A percentile compares a stretch with the other conserved stretches of the same genome.
Conservation (phyloP, 495 filamentous ascomycete genomes). For the Aspergillus diversus region DNA sequence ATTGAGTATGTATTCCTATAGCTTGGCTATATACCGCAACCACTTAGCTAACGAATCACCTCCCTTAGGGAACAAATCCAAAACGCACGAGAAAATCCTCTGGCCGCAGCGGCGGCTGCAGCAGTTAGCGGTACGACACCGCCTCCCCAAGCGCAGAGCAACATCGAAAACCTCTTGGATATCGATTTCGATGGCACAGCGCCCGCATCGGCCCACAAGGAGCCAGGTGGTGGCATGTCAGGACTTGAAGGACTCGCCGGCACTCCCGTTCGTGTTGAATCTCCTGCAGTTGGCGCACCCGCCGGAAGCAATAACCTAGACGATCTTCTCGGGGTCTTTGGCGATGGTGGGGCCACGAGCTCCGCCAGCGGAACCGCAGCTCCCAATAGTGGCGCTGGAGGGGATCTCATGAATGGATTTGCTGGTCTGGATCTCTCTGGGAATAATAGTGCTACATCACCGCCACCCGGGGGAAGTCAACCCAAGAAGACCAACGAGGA, state of each 20-base stretch:
- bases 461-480: constrained; percentile 29
- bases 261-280: constrained; percentile 79
- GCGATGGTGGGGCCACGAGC: constrained; percentile 40
- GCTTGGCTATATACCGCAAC: not conserved
- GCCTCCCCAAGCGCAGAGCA: constrained; percentile 62
- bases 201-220: constrained; percentile 82
- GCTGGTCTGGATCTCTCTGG: constrained; percentile 75
- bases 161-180: constrained; percentile 93
- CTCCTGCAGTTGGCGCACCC: constrained; percentile 56
- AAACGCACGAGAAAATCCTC: constrained; percentile 89
- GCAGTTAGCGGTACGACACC: constrained; percentile 60
- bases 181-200: constrained; percentile 97
- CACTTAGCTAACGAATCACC: constrained; percentile 17
- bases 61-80: constrained; percentile 73
- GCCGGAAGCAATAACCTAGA: constrained; percentile 70
- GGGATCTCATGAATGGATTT: constrained; percentile 83
- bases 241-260: constrained; percentile 75
- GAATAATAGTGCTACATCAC: constrained; percentile 30
- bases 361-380: constrained; percentile 32
- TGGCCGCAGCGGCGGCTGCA: constrained; percentile 80
- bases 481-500: constrained; percentile 81
- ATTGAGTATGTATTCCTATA: constrained; percentile 65
- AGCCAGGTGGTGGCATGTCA: constrained; percentile 60
- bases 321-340: constrained; percentile 87
- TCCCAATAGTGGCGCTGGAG: constrained; percentile 38